Evolutionary conservation across 129 eudicot genomes (phyloP), one percentile per base, ranked within the genome.

Genomic region (Pulicaria dysenterica): DNA sequence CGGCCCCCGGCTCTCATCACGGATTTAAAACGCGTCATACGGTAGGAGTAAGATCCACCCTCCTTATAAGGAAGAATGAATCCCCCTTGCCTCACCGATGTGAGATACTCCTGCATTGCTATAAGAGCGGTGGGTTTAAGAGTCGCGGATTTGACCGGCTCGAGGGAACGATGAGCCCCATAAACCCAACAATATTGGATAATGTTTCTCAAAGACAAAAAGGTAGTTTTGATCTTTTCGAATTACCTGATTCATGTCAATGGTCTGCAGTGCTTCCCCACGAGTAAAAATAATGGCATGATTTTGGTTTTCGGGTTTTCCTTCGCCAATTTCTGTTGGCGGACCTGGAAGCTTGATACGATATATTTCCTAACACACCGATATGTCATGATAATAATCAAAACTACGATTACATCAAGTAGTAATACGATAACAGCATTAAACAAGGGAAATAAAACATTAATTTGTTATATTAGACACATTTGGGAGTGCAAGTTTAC

Each of bases 311-410:
- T 94, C 98, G 60, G 98, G 98, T 80, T 94, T 94, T 39, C 98
- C 98, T 90, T 94, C 98, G 45, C 98, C 98, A 55, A 94, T 85
- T 68, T 73, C 86, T 64, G 95, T 84, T 38, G 98, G 98, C 60
- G 89, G 83, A 49, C 98, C 98, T 7, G 98, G 98, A 76, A 94
- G 96, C 91, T 86, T 94, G 87, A 94, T 94, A 53, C 98, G 95
- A 42, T 94, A 94, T 80, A 94, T 90, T 94, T 94, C 98, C 80
- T 94, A 82, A 64, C 16, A 77, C 73, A 63, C 69, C 59, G 77
- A 54, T 8, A 72, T 50, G 63, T 19, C 77, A 67, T 24, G 8
- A 58, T 24, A 72, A 71, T 67, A 41, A 74, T 39, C 70, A 45
- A 19, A 39, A 46, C 7, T 40, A 69, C 16, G 17, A 5, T 60